phyloP scores from a whole-genome alignment of 2,329 filamentous ascomycete species.

The Leptographium wingfieldii region DNA sequence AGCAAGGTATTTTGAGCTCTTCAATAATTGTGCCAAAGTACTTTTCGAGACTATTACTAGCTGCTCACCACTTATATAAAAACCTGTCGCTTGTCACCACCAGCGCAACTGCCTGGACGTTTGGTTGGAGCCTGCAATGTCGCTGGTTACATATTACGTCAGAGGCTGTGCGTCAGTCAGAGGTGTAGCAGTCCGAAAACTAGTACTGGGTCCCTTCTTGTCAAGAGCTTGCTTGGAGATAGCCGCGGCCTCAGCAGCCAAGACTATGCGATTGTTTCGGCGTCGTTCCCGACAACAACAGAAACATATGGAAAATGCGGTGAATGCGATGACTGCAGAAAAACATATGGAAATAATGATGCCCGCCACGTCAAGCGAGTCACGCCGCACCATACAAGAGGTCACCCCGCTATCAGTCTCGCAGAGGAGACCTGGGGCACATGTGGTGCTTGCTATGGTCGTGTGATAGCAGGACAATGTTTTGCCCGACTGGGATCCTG shows the following conservation, averaged over 20 bases:
- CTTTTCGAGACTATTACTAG: too few relatives aligned
- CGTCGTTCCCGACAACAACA: constrained; percentile 38
- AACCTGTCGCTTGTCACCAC: not conserved
- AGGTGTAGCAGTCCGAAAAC: constrained; percentile 10
- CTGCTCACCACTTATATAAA: not conserved
- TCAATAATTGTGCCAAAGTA: too few relatives aligned
- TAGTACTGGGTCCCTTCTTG: constrained; percentile 27
- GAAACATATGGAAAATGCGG: constrained; percentile 30
- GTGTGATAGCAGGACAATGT: constrained; percentile 28
- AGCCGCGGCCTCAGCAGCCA: constrained; percentile 36
- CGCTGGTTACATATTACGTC: constrained; percentile 8
- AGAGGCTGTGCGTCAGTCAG: constrained; percentile 14
- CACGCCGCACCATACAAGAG: constrained; percentile 30
- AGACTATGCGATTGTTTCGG: constrained; percentile 20
- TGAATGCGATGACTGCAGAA: constrained; percentile 24
- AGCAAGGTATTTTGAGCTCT: too few relatives aligned
- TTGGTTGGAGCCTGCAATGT: constrained; percentile 1
- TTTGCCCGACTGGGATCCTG: constrained; percentile 20
- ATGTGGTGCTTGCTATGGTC: constrained; percentile 22
- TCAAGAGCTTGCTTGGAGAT: constrained; percentile 29
- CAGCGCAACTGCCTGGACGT: not conserved
- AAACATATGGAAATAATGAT: constrained; percentile 37
- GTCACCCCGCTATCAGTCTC: constrained; percentile 25
- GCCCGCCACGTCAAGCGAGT: constrained; percentile 28
- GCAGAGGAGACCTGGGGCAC: constrained; percentile 33